A percentile compares a stretch with the other conserved stretches of the same genome.
Evolutionary conservation across 2,329 filamentous ascomycete genomes (phyloP).

Genomic region (Mariannaea elegans): DNA sequence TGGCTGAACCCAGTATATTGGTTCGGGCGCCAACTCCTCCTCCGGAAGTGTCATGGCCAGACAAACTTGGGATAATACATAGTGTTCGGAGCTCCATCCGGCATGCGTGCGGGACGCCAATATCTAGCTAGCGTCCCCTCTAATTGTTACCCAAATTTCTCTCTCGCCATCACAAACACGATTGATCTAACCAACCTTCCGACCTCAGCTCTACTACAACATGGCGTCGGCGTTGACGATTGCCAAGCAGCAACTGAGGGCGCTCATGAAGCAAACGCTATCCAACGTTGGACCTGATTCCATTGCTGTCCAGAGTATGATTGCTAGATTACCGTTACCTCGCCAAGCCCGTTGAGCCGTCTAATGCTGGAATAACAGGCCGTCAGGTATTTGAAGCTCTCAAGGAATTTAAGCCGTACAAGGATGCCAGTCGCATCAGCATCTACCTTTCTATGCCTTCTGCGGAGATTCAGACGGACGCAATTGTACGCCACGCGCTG

Average conservation of each 20-base stretch:
- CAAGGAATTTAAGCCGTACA: constrained; percentile 75
- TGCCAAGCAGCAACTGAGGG: constrained; percentile 81
- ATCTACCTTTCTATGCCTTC: constrained; percentile 94
- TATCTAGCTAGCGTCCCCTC: constrained; percentile 10
- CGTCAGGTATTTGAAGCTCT: constrained; percentile 70
- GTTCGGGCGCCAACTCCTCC: constrained; percentile 18
- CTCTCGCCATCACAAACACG: constrained; percentile 20
- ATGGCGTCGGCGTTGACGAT: constrained; percentile 66
- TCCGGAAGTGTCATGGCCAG: constrained; percentile 18
- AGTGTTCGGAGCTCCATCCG: constrained; percentile 4
- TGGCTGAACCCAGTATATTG: constrained; percentile 28
- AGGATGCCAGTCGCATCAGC: constrained; percentile 77
- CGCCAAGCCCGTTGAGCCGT: constrained; percentile 7
- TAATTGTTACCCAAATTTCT: constrained; percentile 4
- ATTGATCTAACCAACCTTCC: background rate
- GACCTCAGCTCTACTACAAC: constrained; percentile 29
- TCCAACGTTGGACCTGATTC: constrained; percentile 68
- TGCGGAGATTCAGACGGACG: constrained; percentile 84
- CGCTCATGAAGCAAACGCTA: constrained; percentile 73
- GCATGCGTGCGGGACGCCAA: constrained; percentile 2
- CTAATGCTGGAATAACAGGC: constrained; percentile 58
- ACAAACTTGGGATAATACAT: background rate
- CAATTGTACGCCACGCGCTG: constrained; percentile 84
- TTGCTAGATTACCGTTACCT: constrained; percentile 14
- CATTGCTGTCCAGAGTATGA: constrained; percentile 75